Evolutionary conservation across 148 eudicot genomes (phyloP).

Genomic region (Pharnaceum exiguum): DNA sequence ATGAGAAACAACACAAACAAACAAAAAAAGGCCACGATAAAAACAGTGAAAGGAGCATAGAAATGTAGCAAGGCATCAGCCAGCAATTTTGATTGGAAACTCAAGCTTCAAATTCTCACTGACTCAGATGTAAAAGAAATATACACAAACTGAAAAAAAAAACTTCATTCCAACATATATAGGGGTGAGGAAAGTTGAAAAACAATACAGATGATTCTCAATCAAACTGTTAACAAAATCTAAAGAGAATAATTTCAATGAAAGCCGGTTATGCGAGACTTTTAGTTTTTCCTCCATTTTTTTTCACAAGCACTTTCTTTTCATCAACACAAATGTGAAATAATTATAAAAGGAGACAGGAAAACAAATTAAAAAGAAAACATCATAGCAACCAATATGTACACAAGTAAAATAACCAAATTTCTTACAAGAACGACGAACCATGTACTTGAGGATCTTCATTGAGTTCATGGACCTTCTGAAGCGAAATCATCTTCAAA

Average conservation of each 20-base stretch:
- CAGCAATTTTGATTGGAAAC: not conserved
- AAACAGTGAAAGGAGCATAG: not conserved
- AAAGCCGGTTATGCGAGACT: too few species aligned
- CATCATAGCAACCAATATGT: not conserved
- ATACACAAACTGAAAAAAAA: not conserved
- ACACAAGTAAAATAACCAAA: not conserved
- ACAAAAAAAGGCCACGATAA: not conserved
- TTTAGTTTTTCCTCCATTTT: too few species aligned
- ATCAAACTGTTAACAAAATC: too few species aligned
- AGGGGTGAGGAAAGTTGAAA: too few species aligned
- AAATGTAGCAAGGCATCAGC: not conserved
- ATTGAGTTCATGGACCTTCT: slow-evolving; percentile 86
- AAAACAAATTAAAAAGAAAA: not conserved
- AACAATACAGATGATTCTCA: too few species aligned
- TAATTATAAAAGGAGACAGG: not conserved
- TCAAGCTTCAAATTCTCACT: not conserved
- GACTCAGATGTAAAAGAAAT: not conserved
- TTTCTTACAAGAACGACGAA: slow-evolving; percentile 33
- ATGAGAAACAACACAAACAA: not conserved
- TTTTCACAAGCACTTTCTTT: too few species aligned
- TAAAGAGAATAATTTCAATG: too few species aligned
- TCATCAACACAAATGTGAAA: too few species aligned
- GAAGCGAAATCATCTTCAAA: slow-evolving; percentile 62
- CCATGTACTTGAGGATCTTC: slow-evolving; percentile 90
- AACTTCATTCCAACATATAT: too few species aligned